phyloP scores from a whole-genome alignment of 352 stramenopile genomes.

The Phytophthora gonapodyides region DNA sequence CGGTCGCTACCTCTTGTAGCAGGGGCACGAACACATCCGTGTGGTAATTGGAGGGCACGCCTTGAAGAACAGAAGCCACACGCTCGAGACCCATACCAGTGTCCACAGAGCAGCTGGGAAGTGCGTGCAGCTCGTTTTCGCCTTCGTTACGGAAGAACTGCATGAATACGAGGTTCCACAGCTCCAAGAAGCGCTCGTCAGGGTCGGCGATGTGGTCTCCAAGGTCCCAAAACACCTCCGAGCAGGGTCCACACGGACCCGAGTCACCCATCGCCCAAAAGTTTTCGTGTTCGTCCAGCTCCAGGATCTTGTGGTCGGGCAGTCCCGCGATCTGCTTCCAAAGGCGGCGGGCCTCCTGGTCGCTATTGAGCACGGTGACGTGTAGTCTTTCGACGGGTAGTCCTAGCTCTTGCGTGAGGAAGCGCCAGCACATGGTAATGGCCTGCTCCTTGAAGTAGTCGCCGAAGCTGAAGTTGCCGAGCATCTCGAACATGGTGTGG shows the following conservation, averaged over 20 bases:
- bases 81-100: constrained; percentile 98
- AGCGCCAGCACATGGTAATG: constrained; percentile 94
- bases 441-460: constrained; percentile 98
- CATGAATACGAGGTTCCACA: constrained; percentile 99
- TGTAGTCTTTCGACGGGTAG: constrained; percentile 62
- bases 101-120: constrained; percentile 95
- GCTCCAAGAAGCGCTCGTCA: constrained; percentile 88
- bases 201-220: constrained; percentile 81
- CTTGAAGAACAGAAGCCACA: constrained; percentile 95
- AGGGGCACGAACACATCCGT: constrained; percentile 96
- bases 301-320: constrained; percentile 51
- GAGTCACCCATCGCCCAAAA: constrained; percentile 98
- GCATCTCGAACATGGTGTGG: constrained; percentile 99
- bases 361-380: constrained; percentile 69
- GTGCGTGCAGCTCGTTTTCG: constrained; percentile 63
- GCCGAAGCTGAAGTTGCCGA: constrained; percentile 98
- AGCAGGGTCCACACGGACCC: constrained; percentile 93
- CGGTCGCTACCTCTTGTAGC: constrained; percentile 49
- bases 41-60: constrained; percentile 96
- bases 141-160: constrained; percentile 94
- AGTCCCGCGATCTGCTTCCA: constrained; percentile 65
- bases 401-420: constrained; percentile 91
- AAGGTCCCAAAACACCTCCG: constrained; percentile 96
- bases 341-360: constrained; percentile 61
- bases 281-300: constrained; percentile 92